Conservation (phyloP, 805 yeast species). For the Zygosaccharomyces kombuchaensis region DNA sequence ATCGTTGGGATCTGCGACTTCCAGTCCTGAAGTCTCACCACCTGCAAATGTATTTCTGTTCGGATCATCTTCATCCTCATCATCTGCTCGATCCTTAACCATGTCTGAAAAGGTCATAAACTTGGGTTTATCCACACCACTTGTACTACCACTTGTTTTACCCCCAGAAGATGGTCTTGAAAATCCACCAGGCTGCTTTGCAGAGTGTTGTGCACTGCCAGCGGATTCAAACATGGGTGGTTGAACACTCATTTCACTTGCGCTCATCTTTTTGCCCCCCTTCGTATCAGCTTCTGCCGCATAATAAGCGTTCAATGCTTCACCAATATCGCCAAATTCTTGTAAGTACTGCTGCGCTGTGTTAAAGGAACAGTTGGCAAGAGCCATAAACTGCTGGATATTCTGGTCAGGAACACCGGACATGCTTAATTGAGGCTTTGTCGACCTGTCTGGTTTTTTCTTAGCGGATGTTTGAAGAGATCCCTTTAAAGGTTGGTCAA, state of each 20-base stretch:
- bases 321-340: slow-evolving; percentile 28
- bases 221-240: not conserved
- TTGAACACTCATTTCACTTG: slow-evolving; percentile 5
- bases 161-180: slow-evolving; percentile 10
- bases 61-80: slow-evolving; percentile 49
- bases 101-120: slow-evolving; percentile 41
- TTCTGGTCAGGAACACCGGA: slow-evolving; percentile 24
- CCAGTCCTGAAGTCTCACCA: slow-evolving; percentile 70
- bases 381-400: slow-evolving; percentile 36
- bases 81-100: slow-evolving; percentile 35
- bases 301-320: slow-evolving; percentile 30
- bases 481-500: not conserved
- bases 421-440: slow-evolving; percentile 6
- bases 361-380: slow-evolving; percentile 37
- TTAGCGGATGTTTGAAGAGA: not conserved
- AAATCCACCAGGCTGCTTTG: slow-evolving; percentile 1
- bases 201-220: slow-evolving; percentile 1
- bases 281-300: slow-evolving; percentile 17
- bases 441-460: not conserved
- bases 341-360: slow-evolving; percentile 39
- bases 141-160: slow-evolving; percentile 7
- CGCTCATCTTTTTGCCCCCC: slow-evolving; percentile 7
- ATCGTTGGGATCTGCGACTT: slow-evolving; percentile 67
- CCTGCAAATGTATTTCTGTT: slow-evolving; percentile 60
- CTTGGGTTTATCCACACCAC: slow-evolving; percentile 21